Evolutionary conservation across 768 basidiomycete genomes (phyloP), one percentile per base, ranked within the genome.

Genomic region (Favolaschia claudopus): DNA sequence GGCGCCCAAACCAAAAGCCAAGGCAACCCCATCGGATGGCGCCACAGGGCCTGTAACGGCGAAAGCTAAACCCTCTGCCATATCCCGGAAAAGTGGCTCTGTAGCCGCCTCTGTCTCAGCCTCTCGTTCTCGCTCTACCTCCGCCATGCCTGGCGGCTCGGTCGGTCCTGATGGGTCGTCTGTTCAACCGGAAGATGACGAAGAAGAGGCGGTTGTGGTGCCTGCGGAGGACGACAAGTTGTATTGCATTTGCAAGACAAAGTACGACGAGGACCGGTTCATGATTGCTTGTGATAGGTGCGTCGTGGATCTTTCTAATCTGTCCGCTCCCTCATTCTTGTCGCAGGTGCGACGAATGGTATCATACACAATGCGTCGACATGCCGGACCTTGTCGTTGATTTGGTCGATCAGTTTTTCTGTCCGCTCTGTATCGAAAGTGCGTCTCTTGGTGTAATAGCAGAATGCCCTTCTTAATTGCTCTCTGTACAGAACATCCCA

Each of bases 241-340:
- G 47, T 96, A 96, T 67, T 96, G 95, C 67, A 78, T 96, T 14
- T 97, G 95, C 78, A 86, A 91, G 74, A 92, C 89, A 20, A 84
- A 79, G 64, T 96, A 96, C 63, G 91, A 96, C 63, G 91, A 94
- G 70, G 92, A 93, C 69, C 80, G 85, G 48, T 82, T 89, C 60
- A 96, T 96, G 95, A 95, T 96, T 71, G 95, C 92, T 25, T 96
- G 95, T 69, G 95, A 96, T 77, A 83, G 87, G 93, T 93, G 65
- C 51, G 90, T 72, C 37, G 61, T 25, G 40, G 32, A 28, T 43
- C 29, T 34, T 45, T 50, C 34, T 53, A 24, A 25, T 17, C 48
- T 25, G 7, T 19, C 29, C 13, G 25, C 37, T 63, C 44, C 40
- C 42, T 20, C 17, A 28, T n/a, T 17, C 3, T 32, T 28, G 43